Conservation (phyloP, 2,329 filamentous ascomycete genomes). For the Fusarium cicatricum region DNA sequence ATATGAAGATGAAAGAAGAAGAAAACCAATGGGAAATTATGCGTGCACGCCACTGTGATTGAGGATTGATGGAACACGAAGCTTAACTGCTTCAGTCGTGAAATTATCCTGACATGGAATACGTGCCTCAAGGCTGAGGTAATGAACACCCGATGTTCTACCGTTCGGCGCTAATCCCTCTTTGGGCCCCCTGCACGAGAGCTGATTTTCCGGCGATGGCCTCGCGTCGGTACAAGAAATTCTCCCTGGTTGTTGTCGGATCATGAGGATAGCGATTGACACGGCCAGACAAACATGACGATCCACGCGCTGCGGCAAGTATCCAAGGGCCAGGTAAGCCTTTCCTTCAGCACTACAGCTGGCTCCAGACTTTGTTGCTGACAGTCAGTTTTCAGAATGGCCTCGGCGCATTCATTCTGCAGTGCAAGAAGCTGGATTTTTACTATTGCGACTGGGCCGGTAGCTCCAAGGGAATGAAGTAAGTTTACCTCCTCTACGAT, state of each 20-base stretch:
- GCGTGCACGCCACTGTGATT: conserved; percentile 20
- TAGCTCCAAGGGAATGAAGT: conserved; percentile 96
- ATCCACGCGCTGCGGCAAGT: conserved; percentile 62
- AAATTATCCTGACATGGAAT: conserved; percentile 40
- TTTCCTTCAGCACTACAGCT: not conserved
- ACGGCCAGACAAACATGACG: conserved; percentile 58
- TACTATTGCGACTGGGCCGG: conserved; percentile 98
- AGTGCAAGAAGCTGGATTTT: conserved; percentile 95
- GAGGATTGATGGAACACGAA: conserved; percentile 13
- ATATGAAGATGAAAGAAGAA: conserved; percentile 1
- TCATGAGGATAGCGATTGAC: conserved; percentile 41
- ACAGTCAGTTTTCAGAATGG: conserved; percentile 80
- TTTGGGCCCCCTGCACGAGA: conserved; percentile 26
- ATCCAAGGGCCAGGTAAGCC: conserved; percentile 61
- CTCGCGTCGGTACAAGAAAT: conserved; percentile 28
- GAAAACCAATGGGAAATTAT: conserved; percentile 12
- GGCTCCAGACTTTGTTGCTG: conserved; percentile 13
- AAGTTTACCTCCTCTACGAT: conserved; percentile 41
- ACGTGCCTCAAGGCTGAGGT: conserved; percentile 23
- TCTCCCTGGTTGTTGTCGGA: conserved; percentile 34
- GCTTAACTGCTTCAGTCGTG: conserved; percentile 31
- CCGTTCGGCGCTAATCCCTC: conserved; percentile 39
- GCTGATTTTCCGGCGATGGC: conserved; percentile 39
- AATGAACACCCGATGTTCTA: conserved; percentile 32
- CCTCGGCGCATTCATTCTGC: conserved; percentile 94